These are phyloP conservation scores for Goffeauzyma gilvescens DNA, from an alignment of 768 basidiomycete genomes.

Conservation along the genomic window DNA sequence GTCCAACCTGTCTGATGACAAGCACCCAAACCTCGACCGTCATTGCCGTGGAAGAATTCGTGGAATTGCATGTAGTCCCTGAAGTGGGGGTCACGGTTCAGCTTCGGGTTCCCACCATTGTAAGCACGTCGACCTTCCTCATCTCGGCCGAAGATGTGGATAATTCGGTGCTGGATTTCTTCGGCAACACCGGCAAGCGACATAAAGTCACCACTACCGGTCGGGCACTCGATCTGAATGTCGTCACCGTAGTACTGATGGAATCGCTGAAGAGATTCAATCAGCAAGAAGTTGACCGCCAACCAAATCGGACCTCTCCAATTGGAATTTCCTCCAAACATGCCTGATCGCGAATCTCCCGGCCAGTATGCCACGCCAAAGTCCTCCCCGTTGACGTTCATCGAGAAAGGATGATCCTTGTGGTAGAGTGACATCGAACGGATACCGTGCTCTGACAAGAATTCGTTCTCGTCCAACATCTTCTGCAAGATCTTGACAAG, in stretches of 20 bases:
- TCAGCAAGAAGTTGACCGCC: conserved; percentile 85
- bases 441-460: conserved; percentile 85
- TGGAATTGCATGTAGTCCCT: conserved; percentile 92
- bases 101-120: conserved; percentile 69
- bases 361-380: conserved; percentile 96
- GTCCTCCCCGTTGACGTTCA: conserved; percentile 75
- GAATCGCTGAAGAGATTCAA: conserved; percentile 86
- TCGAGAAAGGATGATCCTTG: conserved; percentile 81
- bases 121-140: conserved; percentile 65
- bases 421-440: conserved; percentile 92
- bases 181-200: conserved; percentile 82
- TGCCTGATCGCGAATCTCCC: conserved; percentile 85
- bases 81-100: conserved; percentile 88
- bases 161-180: conserved; percentile 83
- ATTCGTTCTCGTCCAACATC: conserved; percentile 95
- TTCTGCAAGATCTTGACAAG: conserved; percentile 72
- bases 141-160: conserved; percentile 94
- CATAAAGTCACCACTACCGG: conserved; percentile 77
- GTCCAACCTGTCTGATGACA: conserved; percentile 97
- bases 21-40: conserved; percentile 78
- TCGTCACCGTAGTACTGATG: conserved; percentile 84
- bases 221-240: conserved; percentile 84
- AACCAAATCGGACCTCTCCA: conserved; percentile 85
- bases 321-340: conserved; percentile 72
- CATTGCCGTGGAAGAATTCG: conserved; percentile 60